Evolutionary conservation across 371 early-diverging fungal species (phyloP).

Genomic region (Coemansia sp.): DNA sequence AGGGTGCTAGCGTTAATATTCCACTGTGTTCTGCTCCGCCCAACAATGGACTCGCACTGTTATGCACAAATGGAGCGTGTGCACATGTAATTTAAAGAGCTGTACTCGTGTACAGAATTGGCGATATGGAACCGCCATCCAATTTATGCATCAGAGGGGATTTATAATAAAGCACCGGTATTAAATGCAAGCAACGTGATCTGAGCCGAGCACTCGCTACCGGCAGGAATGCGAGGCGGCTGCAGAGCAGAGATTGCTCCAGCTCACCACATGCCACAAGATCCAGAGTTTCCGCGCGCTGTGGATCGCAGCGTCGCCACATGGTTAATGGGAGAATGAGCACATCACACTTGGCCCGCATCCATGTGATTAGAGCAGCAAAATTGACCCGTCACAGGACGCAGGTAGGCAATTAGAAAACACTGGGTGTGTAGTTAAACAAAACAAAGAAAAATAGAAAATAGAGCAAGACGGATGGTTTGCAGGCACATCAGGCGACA

Average conservation of each 20-base stretch:
- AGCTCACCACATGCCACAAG: constrained; percentile 4
- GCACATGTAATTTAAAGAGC: constrained; percentile 1
- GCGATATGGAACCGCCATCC: not conserved
- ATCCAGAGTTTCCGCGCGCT: not conserved
- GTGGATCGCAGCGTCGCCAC: not conserved
- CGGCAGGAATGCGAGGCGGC: constrained; percentile 1
- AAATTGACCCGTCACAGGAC: not conserved
- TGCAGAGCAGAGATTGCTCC: constrained; percentile 3
- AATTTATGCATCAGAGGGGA: constrained; percentile 17
- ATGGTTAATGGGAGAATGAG: not conserved
- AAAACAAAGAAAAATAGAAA: not conserved
- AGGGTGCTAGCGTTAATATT: not conserved
- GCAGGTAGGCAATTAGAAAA: not conserved
- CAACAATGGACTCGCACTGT: not conserved
- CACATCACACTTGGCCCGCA: not conserved
- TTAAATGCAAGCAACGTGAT: constrained; percentile 15
- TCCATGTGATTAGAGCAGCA: not conserved
- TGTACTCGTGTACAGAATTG: not conserved
- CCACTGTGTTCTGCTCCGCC: not conserved
- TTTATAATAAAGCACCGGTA: constrained; percentile 15
- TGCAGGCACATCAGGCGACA: not conserved
- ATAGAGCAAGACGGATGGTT: not conserved
- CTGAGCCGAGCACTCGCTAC: not conserved
- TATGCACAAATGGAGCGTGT: not conserved
- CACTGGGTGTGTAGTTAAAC: not conserved